phyloP scores from a whole-genome alignment of 1,284 basidiomycete genomes.

The Cronartium ribicola region DNA sequence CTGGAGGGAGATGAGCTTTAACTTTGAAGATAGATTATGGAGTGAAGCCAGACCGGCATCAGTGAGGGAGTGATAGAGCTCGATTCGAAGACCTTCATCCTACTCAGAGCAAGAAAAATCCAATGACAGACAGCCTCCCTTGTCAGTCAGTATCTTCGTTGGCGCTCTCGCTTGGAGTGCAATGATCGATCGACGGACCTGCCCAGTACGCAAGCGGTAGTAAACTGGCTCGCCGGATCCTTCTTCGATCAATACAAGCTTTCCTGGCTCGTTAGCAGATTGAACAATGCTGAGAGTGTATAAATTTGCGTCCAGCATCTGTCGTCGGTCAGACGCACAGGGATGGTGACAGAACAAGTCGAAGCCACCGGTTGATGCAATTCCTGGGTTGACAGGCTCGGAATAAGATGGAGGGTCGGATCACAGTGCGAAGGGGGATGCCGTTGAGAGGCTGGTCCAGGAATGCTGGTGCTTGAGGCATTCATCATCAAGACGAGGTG shows the following conservation, averaged over 20 bases:
- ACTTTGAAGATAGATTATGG: slow-evolving; percentile 9
- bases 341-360: too few relatives aligned
- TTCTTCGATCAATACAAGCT: slow-evolving; percentile 29
- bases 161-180: not conserved
- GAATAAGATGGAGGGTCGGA: too few relatives aligned
- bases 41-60: slow-evolving; percentile 16
- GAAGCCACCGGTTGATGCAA: too few relatives aligned
- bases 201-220: not conserved
- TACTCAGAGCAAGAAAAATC: not conserved
- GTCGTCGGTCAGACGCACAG: too few relatives aligned
- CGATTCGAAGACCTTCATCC: not conserved
- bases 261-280: slow-evolving; percentile 20
- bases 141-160: not conserved
- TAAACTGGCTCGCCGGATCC: slow-evolving; percentile 32
- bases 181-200: slow-evolving; percentile 7
- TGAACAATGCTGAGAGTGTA: slow-evolving; percentile 25
- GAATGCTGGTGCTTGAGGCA: too few relatives aligned
- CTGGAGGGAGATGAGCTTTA: slow-evolving; percentile 12
- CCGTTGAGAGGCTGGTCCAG: too few relatives aligned
- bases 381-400: too few relatives aligned
- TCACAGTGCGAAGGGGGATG: too few relatives aligned
- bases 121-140: not conserved
- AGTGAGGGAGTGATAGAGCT: slow-evolving; percentile 20
- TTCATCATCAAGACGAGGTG: too few relatives aligned
- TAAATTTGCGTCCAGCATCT: slow-evolving; percentile 34